Evolutionary conservation across 106 monocot species (phyloP).

Genomic region (Acanthochlamys bracteata): DNA sequence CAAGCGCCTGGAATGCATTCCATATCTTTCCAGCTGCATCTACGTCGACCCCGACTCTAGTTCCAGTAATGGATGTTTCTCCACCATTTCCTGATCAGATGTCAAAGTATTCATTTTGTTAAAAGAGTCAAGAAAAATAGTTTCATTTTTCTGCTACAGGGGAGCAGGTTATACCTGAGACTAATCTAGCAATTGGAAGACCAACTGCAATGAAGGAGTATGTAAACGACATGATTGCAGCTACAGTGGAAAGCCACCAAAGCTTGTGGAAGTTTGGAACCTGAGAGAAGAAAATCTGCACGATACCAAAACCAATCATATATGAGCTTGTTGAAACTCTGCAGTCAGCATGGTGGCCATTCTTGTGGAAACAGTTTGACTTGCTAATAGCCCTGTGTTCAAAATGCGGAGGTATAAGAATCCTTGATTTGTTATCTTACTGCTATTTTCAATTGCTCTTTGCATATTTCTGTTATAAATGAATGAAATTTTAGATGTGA

Average conservation of each 20-base stretch:
- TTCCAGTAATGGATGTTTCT: slow-evolving; percentile 25
- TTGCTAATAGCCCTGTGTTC: slow-evolving; percentile 48
- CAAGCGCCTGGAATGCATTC: slow-evolving; percentile 41
- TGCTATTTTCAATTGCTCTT: too few species aligned
- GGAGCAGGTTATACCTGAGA: slow-evolving; percentile 24
- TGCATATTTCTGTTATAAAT: too few species aligned
- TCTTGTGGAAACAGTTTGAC: slow-evolving; percentile 52
- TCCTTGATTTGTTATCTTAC: too few species aligned
- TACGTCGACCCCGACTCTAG: slow-evolving; percentile 26
- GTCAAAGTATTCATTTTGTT: neutral
- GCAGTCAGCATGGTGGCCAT: slow-evolving; percentile 39
- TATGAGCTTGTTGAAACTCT: slow-evolving; percentile 23
- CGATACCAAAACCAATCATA: slow-evolving; percentile 55
- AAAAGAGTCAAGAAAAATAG: neutral
- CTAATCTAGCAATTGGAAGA: slow-evolving; percentile 30
- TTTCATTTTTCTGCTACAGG: neutral
- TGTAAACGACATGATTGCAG: slow-evolving; percentile 62
- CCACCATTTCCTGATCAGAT: slow-evolving; percentile 22
- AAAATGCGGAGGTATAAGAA: neutral
- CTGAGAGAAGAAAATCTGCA: slow-evolving; percentile 57
- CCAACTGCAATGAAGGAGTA: slow-evolving; percentile 57
- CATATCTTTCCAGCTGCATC: slow-evolving; percentile 38
- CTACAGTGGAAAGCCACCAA: slow-evolving; percentile 55
- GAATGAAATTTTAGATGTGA: too few species aligned
- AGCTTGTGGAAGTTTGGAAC: slow-evolving; percentile 55